Evolutionary conservation across 176 grass and related monocot species (phyloP), one percentile per base, ranked within the genome.

Genomic region (Phoenix roebelenii): DNA sequence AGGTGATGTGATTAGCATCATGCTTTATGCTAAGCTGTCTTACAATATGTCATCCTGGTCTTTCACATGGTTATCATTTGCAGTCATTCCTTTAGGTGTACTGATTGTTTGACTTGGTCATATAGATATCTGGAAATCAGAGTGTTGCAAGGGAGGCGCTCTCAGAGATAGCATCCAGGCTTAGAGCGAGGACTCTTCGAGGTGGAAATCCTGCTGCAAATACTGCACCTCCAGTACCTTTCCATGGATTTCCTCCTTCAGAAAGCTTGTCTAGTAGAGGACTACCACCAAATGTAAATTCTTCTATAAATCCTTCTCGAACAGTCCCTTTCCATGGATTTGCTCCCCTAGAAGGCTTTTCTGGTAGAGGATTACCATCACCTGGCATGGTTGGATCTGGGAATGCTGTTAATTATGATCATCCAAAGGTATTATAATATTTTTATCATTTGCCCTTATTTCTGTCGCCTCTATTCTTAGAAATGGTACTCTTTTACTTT

Each of bases 161-260:
- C 35, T 61, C 68, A 70, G 87, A 90, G 82, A 85, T 85, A 75
- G 72, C 82, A 70, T 85, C 76, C 5, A 85, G 87, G 70, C 87
- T 90, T 79, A 90, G 82, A 79, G 75, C 68, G 32, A 85, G 87
- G 24, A 85, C 79, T 73, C 69, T 90, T 55, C 60, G 87, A 74
- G 54, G 69, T 52, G 70, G 76, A 57, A 74, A 23, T 72, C 32
- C 54, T 76, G 66, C 54, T 79, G 57, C 52, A 59, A 81, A 81
- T 69, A 77, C 52, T 54, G 55, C 67, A 69, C 66, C 57, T 60
- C 25, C 71, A 58, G 49, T 72, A 58, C 69, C 68, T 74, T 90
- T 90, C 48, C 72, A 67, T 74, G 79, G 49, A 70, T 73, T 79
- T 63, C 64, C 72, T 67, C 68, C 49, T 62, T 25, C 63, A 56